Evolutionary conservation across 1,284 basidiomycete genomes (phyloP).

Genomic region (Takashimella koratensis): DNA sequence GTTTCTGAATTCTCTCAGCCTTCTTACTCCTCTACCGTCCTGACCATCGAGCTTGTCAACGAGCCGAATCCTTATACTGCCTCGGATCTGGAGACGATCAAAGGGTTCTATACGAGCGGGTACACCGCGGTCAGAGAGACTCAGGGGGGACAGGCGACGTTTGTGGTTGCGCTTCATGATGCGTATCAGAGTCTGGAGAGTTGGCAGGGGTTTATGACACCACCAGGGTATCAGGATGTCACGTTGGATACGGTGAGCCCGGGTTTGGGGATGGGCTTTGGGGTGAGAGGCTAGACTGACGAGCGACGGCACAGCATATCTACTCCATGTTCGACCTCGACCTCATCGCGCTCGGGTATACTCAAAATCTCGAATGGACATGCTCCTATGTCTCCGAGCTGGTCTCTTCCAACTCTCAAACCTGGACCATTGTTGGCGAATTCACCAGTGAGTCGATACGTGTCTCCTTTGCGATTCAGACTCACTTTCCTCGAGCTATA

Average conservation of each 20-base stretch:
- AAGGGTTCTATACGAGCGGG: conserved; percentile 27
- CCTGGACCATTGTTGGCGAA: conserved; percentile 82
- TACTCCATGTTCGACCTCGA: conserved; percentile 40
- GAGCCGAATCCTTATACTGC: conserved; percentile 38
- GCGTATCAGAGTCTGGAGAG: conserved; percentile 72
- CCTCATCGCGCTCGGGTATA: conserved; percentile 32
- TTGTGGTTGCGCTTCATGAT: conserved; percentile 69
- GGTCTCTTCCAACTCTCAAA: conserved; percentile 50
- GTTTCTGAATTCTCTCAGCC: conserved; percentile 47
- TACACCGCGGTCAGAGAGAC: conserved; percentile 29
- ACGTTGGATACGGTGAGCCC: conserved; percentile 42
- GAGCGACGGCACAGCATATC: conserved; percentile 69
- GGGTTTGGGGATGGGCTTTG: no score
- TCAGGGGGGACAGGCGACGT: conserved; percentile 54
- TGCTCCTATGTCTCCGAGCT: conserved; percentile 57
- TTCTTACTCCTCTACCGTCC: conserved; percentile 29
- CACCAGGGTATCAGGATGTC: conserved; percentile 28
- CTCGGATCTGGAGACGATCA: conserved; percentile 25
- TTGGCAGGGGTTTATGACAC: conserved; percentile 69
- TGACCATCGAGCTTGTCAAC: conserved; percentile 57
- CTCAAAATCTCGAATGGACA: conserved; percentile 51
- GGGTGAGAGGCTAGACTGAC: no score
- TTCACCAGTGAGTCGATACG: conserved; percentile 73
- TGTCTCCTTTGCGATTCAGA: no score
- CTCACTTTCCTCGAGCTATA: background rate